Percentiles rank a stretch among this genome's conserved stretches.
Conservation (phyloP, 306 rosid genomes). For the Alnus rubra region DNA sequence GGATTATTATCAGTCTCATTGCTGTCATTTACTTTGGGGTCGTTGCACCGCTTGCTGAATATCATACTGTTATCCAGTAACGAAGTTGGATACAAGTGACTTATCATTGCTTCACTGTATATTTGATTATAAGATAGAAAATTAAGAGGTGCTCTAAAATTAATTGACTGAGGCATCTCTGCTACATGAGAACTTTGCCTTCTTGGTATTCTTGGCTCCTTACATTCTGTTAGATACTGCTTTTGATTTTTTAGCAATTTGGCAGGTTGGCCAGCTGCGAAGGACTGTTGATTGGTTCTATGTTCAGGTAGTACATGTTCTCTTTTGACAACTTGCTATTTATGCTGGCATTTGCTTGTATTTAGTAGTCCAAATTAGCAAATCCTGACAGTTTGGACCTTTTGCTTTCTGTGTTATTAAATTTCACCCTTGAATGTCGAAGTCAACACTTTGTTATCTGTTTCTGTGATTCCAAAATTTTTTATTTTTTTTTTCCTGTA, state of each 20-base stretch:
- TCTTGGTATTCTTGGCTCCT: background rate
- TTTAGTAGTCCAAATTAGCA: background rate
- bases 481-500: background rate
- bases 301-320: conserved; percentile 55
- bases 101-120: background rate
- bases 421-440: background rate
- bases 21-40: background rate
- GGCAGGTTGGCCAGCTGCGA: conserved; percentile 83
- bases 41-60: background rate
- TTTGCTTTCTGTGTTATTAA: background rate
- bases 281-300: conserved; percentile 81
- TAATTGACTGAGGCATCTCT: background rate
- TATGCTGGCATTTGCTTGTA: background rate
- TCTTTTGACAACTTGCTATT: background rate
- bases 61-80: background rate
- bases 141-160: background rate
- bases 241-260: conserved; percentile 32
- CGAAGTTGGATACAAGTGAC: background rate
- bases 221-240: conserved; percentile 6
- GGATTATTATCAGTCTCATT: background rate
- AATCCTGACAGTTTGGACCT: background rate
- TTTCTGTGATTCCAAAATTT: background rate
- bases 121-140: background rate
- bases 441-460: background rate
- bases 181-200: background rate